Base-by-base conservation (phyloP, 2,329 filamentous ascomycete species). In the Aschersonia sp. region DNA sequence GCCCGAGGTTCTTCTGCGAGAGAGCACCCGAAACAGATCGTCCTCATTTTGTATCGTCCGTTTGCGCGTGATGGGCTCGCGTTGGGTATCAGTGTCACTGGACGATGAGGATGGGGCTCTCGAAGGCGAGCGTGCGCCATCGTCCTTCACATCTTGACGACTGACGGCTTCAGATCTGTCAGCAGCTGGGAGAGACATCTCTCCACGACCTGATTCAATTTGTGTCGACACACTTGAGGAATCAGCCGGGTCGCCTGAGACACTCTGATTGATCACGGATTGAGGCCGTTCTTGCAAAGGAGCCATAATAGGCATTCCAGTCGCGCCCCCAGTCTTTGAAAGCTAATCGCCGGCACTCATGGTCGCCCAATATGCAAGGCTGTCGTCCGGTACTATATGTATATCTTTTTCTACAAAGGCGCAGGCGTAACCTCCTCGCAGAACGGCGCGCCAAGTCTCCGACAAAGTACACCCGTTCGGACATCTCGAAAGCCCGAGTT, bases 1-100 rank as follows among this genome's bases (percentile, higher is more conserved):
- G 6, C 60, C 57, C 5, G 56, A 61, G 0, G 72, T 74, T n/a
- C 68, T 69, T 5, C 73, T 68, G 9, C 68, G 65, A 0, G 74
- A 76, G 0, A 78, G 53, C 0, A 60, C 66, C 1, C 65, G 63
- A 51, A 78, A 72, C 0, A 78, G 52, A 28, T 77, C 73, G 30
- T 78, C 72, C 55, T 78, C 74, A 2, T 63, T 70, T 3, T 57
- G 57, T 2, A 50, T 49, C 1, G 56, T 61, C n/a, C 51, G 55
- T 20, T 53, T 56, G 30, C 53, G 59, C 30, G 56, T 3, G 20
- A 42, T 20, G 10, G 40, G 40, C 20, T 42, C 40, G 20, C 20
- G 40, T 42, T 28, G 40, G 20, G 9, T 42, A 6, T 42, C 40
- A n/a, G 9, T 42, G 9, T 42, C 40, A 42, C 20, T 42, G 9